Evolutionary conservation across 2,329 filamentous ascomycete genomes (phyloP).

Genomic region (Lasiodiplodia theobromae): DNA sequence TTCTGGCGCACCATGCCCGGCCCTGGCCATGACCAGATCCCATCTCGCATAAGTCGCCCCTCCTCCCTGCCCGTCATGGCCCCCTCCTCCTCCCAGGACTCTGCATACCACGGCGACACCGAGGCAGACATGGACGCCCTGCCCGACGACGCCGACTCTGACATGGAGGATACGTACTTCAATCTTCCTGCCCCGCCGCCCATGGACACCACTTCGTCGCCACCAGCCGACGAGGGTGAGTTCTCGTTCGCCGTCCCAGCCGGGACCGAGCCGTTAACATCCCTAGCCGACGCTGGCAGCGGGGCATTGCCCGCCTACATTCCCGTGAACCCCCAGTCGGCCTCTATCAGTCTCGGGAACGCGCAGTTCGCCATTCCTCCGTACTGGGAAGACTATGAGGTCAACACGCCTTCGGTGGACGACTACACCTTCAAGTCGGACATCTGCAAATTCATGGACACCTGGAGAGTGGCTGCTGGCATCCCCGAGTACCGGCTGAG

Average conservation of each 20-base stretch:
- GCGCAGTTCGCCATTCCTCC: constrained; percentile 13
- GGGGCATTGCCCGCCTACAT: constrained; percentile 1
- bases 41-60: constrained; percentile 12
- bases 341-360: constrained; percentile 24
- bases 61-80: not conserved
- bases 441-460: constrained; percentile 32
- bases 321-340: constrained; percentile 12
- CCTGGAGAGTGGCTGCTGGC: constrained; percentile 18
- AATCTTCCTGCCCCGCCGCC: not conserved
- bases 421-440: constrained; percentile 29
- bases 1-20: constrained; percentile 23
- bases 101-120: constrained; percentile 13
- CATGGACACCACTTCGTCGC: not conserved
- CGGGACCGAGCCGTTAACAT: not conserved
- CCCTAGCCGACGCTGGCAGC: constrained; percentile 2
- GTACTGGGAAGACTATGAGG: constrained; percentile 27
- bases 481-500: constrained; percentile 15
- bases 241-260: not conserved
- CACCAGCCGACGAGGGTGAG: not conserved
- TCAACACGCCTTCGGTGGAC: constrained; percentile 28
- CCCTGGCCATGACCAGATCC: constrained; percentile 15
- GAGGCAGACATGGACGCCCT: constrained; percentile 16
- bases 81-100: constrained; percentile 17
- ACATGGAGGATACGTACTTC: constrained; percentile 27
- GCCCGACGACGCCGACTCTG: constrained; percentile 28